phyloP scores from a whole-genome alignment of 495 filamentous ascomycete genomes.

The Friedmanniomyces endolithicus region DNA sequence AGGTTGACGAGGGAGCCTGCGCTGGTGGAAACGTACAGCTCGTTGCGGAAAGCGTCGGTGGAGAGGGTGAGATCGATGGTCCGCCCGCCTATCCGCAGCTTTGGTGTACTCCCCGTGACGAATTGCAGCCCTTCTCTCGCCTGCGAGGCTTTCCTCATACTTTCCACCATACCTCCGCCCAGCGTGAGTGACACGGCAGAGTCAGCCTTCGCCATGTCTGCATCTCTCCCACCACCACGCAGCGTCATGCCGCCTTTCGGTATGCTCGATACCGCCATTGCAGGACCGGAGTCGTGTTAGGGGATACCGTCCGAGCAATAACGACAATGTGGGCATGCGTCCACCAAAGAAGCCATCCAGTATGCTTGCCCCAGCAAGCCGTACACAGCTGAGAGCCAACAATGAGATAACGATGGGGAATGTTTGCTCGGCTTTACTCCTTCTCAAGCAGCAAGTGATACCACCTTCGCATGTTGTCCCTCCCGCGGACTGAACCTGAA shows the following conservation, averaged over 20 bases:
- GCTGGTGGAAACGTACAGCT: slow-evolving; percentile 14
- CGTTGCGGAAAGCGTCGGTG: slow-evolving; percentile 15
- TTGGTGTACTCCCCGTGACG: slow-evolving; percentile 14
- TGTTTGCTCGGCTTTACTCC: not conserved
- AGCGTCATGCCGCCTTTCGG: slow-evolving; percentile 8
- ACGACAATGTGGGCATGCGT: too few species aligned
- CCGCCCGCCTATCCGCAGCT: slow-evolving; percentile 14
- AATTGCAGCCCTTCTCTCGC: slow-evolving; percentile 12
- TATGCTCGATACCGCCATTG: not conserved
- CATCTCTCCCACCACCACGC: not conserved
- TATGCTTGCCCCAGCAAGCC: not conserved
- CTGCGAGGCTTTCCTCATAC: slow-evolving; percentile 9
- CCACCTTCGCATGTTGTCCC: not conserved
- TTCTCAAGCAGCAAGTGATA: not conserved
- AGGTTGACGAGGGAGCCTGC: slow-evolving; percentile 15
- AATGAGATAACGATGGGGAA: not conserved
- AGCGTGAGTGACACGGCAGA: slow-evolving; percentile 10
- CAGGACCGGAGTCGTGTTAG: not conserved
- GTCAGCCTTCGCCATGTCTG: not conserved
- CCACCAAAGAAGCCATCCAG: slow-evolving; percentile 5
- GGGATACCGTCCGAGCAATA: not conserved
- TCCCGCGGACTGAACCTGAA: not conserved
- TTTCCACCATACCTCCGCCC: slow-evolving; percentile 6
- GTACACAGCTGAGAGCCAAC: not conserved
- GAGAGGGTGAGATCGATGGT: slow-evolving; percentile 16